Evolutionary conservation across 2,329 filamentous ascomycete genomes (phyloP).

Genomic region (Ophiocordyceps camponoti-leonardi): DNA sequence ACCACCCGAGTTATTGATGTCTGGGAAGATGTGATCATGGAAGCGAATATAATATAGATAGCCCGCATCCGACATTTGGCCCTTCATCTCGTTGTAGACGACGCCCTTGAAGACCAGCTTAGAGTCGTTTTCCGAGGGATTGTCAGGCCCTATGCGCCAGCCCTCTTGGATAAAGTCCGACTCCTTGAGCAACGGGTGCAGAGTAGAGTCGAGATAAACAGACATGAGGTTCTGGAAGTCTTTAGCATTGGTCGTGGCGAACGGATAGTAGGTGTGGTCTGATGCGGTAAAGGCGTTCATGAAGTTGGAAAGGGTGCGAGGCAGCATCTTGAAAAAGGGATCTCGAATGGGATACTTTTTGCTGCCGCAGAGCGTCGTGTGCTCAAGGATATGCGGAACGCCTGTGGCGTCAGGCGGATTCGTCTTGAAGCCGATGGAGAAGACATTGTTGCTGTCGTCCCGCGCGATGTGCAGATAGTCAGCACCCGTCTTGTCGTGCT

Average conservation of each 20-base stretch:
- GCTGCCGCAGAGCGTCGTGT: slow-evolving; percentile 91
- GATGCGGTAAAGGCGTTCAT: slow-evolving; percentile 98
- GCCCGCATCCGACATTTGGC: slow-evolving; percentile 92
- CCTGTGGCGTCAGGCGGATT: slow-evolving; percentile 94
- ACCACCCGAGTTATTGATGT: slow-evolving; percentile 90
- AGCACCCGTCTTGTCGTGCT: slow-evolving; percentile 88
- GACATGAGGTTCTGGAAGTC: slow-evolving; percentile 94
- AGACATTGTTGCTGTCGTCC: slow-evolving; percentile 97
- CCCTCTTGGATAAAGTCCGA: slow-evolving; percentile 93
- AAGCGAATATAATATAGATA: slow-evolving; percentile 94
- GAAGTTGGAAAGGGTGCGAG: slow-evolving; percentile 94
- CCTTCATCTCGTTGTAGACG: slow-evolving; percentile 99
- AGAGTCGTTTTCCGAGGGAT: slow-evolving; percentile 50
- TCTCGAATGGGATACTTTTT: slow-evolving; percentile 94
- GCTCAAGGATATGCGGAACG: slow-evolving; percentile 91
- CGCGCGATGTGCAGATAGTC: slow-evolving; percentile 91
- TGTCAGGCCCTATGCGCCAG: slow-evolving; percentile 89
- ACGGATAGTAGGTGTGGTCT: slow-evolving; percentile 94
- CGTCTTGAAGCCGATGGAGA: slow-evolving; percentile 97
- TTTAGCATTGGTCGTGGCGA: slow-evolving; percentile 88
- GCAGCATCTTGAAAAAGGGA: slow-evolving; percentile 99
- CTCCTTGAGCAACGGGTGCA: slow-evolving; percentile 76
- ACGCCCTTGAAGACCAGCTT: slow-evolving; percentile 89
- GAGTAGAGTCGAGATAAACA: slow-evolving; percentile 87
- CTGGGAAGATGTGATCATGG: slow-evolving; percentile 85